Evolutionary conservation across 1,284 basidiomycete species (phyloP), one percentile per base, ranked within the genome.

Genomic region (Puccinia coronata): DNA sequence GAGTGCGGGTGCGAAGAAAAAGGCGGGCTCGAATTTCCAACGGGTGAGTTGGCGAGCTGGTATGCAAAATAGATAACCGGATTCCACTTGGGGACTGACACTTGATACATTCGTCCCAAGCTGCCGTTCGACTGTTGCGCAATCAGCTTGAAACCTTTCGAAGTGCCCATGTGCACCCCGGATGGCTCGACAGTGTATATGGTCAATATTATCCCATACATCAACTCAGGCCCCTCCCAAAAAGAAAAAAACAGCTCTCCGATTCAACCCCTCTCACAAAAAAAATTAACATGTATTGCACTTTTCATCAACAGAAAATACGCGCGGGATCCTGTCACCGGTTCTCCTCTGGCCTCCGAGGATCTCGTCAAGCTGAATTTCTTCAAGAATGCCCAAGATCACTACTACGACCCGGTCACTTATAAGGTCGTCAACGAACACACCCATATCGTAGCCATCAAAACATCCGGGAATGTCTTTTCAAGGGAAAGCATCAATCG

Each of bases 321-420:
- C 23, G 28, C 25, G n/a, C 89, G 89, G 70, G 91, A 96, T 84
- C 97, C 97, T 0, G 91, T 95, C 34, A 95, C 95, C 0, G 93
- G 95, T 82, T 91, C 92, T 82, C 90, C 92, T 6, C 88, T 98
- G 39, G 87, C 89, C 0, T 92, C 94, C 0, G 89, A 90, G 3
- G 92, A 96, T 82, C 90, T 99, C 67, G 92, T 98, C 83, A 91
- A 91, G 78, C 90, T 99, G 71, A 91, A 97, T 86, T 98, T 98
- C 85, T 91, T 91, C 71, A 87, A 88, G 83, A 87, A 84, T 80
- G 77, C 82, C 34, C 82, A 86, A 39, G 85, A 82, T 14, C 82
- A 83, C 12, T 86, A 83, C 75, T 84, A 86, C 80, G 87, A 88
- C 82, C 87, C 87, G 0, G 86, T 88, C 49, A 87, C 87, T n/a